Evolutionary conservation across 169 alveolate genomes (phyloP), one percentile per base, ranked within the genome.

Genomic region (Amoebophrya sp.): DNA sequence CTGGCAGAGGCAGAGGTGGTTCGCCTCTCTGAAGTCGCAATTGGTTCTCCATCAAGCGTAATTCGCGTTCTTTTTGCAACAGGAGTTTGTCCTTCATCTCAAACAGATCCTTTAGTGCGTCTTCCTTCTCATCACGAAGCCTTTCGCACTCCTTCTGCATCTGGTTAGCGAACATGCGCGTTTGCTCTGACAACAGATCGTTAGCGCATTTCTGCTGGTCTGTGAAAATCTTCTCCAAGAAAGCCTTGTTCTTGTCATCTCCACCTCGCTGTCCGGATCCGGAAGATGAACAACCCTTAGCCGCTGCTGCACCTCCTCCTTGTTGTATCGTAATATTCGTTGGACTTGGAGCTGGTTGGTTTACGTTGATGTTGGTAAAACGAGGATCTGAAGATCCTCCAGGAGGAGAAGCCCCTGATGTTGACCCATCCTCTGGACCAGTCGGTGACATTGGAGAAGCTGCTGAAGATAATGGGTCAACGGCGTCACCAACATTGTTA

Each of bases 191-290:
- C 36, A 65, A 36, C 2, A 65, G 83, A 36, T 65, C 83, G 83
- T 65, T 65, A 36, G 83, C 83, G 83, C 83, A 65, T 36, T 65
- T 65, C 83, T 65, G 83, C 83, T 65, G 83, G 38, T 65, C 83
- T 10, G 83, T 12, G n/a, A 65, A 65, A 29, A 65, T 65, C 83
- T 65, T 65, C 26, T 65, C 83, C 18, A 65, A 26, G 83, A 65
- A 65, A 1, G 83, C 33, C 18, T 47, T 47, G 65, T 47, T 18
- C 18, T 47, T n/a, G n/a, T n/a, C n/a, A n/a, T n/a, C n/a, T n/a
- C n/a, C n/a, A n/a, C n/a, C n/a, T n/a, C n/a, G n/a, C n/a, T n/a
- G n/a, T n/a, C n/a, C n/a, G n/a, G n/a, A n/a, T n/a, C 29, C 65
- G 65, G 65, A 18, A 12, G 65, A 6, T 47, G 65, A 47, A 18